Percentiles rank a stretch among this genome's conserved stretches.
Evolutionary conservation across 306 rosid species (phyloP).

Genomic region (Cucumis hystrix): DNA sequence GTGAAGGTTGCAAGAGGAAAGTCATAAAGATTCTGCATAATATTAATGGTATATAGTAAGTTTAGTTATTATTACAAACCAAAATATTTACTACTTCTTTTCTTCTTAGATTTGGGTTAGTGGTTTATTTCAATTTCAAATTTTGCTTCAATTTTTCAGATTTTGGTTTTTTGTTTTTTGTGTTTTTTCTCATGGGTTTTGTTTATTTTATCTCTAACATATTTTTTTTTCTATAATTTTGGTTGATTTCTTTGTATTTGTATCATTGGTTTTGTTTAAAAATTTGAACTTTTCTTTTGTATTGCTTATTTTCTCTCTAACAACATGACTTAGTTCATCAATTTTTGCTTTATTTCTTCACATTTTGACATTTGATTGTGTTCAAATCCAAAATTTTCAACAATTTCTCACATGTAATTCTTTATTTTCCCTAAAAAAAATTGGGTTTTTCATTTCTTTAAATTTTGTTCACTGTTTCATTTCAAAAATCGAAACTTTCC

Average conservation of each 20-base stretch:
- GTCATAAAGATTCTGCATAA: conserved; percentile 38
- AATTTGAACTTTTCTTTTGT: neutral
- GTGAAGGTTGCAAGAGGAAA: conserved; percentile 66
- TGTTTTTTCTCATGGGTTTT: neutral
- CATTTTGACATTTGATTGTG: neutral
- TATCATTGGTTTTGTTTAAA: neutral
- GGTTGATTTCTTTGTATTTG: neutral
- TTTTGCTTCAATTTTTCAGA: neutral
- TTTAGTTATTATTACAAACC: neutral
- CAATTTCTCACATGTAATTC: neutral
- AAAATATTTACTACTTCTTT: neutral
- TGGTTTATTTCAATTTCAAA: neutral
- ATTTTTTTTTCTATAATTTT: neutral
- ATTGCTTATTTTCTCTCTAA: neutral
- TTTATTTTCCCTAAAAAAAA: neutral
- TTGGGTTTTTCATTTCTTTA: neutral
- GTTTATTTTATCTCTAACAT: neutral
- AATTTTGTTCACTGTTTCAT: neutral
- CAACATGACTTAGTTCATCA: neutral
- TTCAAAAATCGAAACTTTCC: neutral
- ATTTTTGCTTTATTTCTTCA: neutral
- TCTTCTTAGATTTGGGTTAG: neutral
- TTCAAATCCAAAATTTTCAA: neutral
- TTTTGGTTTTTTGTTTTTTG: neutral
- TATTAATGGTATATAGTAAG: conserved; percentile 41